Percentiles rank a stretch among this genome's conserved stretches.
Evolutionary conservation across 2,329 filamentous ascomycete species (phyloP).

Genomic region (Apiospora pterosperma): DNA sequence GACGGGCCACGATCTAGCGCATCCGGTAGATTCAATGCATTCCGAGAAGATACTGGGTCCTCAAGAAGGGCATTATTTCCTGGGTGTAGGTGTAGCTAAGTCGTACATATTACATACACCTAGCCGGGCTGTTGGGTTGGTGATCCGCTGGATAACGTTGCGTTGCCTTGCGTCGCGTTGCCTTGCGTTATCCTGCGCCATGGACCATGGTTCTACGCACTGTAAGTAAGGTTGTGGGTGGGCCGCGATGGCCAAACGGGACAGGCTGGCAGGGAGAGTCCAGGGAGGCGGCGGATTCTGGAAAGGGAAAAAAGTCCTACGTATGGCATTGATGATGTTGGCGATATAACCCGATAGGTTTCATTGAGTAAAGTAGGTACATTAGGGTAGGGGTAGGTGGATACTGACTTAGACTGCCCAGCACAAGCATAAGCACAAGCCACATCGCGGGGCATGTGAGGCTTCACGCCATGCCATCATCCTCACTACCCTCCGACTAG

Average conservation of each 20-base stretch:
- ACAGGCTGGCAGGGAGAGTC: not conserved
- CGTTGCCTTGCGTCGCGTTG: not conserved
- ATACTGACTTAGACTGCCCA: not conserved
- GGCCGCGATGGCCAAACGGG: not conserved
- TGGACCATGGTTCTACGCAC: not conserved
- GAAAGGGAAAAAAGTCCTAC: not conserved
- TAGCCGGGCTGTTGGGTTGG: not conserved
- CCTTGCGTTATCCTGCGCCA: not conserved
- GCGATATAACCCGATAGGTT: not conserved
- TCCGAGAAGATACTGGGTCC: no score
- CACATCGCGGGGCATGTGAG: constrained; percentile 1
- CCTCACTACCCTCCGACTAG: no score
- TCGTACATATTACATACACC: not conserved
- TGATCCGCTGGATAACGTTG: not conserved
- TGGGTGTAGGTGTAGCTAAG: not conserved
- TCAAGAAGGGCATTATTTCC: not conserved
- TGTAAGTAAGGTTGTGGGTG: not conserved
- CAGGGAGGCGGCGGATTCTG: not conserved
- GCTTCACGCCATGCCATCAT: not conserved
- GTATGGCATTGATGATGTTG: not conserved
- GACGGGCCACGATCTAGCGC: not conserved
- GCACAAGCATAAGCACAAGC: no score
- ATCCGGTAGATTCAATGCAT: not conserved
- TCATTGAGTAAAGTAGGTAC: no score
- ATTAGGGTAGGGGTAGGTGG: no score